Base-by-base conservation (phyloP, 495 filamentous ascomycete genomes). In the Daldinia loculata region DNA sequence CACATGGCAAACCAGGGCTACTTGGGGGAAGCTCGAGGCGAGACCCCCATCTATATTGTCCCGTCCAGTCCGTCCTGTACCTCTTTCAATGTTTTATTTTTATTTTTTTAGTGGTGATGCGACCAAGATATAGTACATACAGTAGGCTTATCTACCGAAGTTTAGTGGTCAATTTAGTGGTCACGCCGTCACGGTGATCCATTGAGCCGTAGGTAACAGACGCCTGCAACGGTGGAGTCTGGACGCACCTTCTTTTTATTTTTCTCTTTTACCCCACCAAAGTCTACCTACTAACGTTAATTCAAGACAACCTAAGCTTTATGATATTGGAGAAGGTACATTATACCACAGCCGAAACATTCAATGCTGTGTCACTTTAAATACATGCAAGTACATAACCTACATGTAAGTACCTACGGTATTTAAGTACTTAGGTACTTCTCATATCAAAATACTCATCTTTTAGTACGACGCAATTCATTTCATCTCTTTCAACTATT, bases 201-300 rank as follows among this genome's bases (percentile, higher is more conserved):
- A 29, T 29, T 29, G 7, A 52, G 12, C 24, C 15, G 11, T 27
- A 52, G 24, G 24, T 27, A 52, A 52, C 52, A 56, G 29, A 30
- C 52, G 52, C 52, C 52, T 56, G 7, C 52, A 56, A 56, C 52
- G 29, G 29, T 56, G 29, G 14, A 29, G n/a, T 11, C 14, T 53
- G 32, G n/a, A 56, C 0, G 15, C 27, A 27, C 9, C 9, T 34
- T 34, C 3, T 34, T 32, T 32, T 34, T 11, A 2, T 34, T 32
- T 2, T 11, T 12, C 9, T 12, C 0, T 15, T 52, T 27, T 36
- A 56, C 30, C 52, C 26, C 30, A 56, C 15, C 32, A 56, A 45
- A 22, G 17, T 9, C 17, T 22, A 2, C 11, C 17, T 22, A 2
- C 11, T 34, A 34, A 11, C 32, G 9, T 34, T 34, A 34, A 34